These are phyloP conservation scores for Aspergillus nanangensis DNA, from an alignment of 495 filamentous ascomycete genomes.

Conservation along the genomic window DNA sequence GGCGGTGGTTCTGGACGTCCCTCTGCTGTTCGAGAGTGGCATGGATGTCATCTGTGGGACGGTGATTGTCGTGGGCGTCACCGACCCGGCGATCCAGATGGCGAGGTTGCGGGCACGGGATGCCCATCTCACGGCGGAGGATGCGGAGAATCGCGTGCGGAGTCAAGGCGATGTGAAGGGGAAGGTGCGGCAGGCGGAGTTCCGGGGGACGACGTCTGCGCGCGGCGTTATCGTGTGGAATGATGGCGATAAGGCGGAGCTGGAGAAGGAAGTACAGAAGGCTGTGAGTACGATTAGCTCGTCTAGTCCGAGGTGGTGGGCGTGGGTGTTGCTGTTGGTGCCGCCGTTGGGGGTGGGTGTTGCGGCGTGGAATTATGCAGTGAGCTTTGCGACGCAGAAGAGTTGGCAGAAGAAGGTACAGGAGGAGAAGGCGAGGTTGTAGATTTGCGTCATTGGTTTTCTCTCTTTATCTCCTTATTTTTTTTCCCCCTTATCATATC, in stretches of 20 bases:
- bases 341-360: conserved; percentile 66
- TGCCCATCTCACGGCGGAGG: conserved; percentile 62
- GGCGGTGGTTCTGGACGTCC: conserved; percentile 91
- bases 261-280: conserved; percentile 57
- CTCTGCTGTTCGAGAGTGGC: conserved; percentile 80
- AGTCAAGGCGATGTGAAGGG: conserved; percentile 80
- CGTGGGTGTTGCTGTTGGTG: conserved; percentile 61
- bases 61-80: conserved; percentile 80
- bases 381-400: conserved; percentile 61
- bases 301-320: conserved; percentile 76
- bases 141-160: conserved; percentile 74
- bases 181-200: conserved; percentile 71
- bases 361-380: conserved; percentile 61
- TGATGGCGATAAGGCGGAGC: conserved; percentile 64
- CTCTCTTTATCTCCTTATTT: background rate
- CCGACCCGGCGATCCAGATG: conserved; percentile 74
- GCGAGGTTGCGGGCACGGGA: conserved; percentile 67
- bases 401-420: conserved; percentile 63
- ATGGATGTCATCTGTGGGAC: conserved; percentile 78
- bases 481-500: background rate
- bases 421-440: conserved; percentile 68
- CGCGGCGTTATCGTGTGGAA: conserved; percentile 82
- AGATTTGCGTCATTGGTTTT: background rate
- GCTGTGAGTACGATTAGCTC: conserved; percentile 58
- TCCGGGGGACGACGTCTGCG: conserved; percentile 47